Conservation (phyloP, 768 basidiomycete genomes). For the Lactarius hatsudake region DNA sequence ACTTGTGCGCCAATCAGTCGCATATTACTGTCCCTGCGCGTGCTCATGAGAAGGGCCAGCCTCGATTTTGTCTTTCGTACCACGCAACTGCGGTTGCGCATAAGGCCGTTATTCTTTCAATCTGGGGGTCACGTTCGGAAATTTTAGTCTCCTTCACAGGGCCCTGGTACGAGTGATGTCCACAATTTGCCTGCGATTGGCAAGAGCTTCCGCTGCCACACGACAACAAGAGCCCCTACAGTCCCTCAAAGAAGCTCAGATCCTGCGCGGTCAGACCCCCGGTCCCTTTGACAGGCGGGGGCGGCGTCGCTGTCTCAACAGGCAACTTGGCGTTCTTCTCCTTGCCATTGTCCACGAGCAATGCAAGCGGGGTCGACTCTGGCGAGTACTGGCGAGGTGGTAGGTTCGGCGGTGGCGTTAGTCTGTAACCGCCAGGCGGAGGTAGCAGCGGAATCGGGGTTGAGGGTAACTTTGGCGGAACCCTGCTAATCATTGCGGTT, state of each 20-base stretch:
- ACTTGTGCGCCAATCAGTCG: conserved; percentile 1
- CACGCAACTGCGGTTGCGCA: not conserved
- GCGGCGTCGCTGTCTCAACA: conserved; percentile 12
- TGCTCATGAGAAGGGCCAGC: not conserved
- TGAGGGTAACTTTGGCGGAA: not conserved
- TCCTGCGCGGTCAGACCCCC: conserved; percentile 79
- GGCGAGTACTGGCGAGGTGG: conserved; percentile 8
- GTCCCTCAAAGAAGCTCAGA: conserved; percentile 82
- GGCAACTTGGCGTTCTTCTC: conserved; percentile 16
- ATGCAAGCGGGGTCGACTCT: conserved; percentile 25
- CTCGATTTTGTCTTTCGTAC: not conserved
- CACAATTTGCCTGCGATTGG: not conserved
- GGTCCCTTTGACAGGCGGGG: conserved; percentile 28
- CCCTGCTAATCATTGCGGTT: not conserved
- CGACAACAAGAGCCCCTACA: conserved; percentile 35
- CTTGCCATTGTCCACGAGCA: conserved; percentile 5
- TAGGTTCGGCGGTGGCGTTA: not conserved
- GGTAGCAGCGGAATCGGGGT: conserved; percentile 18
- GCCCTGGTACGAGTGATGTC: not conserved
- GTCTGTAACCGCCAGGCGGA: conserved; percentile 12
- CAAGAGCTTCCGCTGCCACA: not conserved
- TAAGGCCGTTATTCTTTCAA: not conserved
- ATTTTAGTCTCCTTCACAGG: not conserved
- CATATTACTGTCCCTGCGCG: not conserved
- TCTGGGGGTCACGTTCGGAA: not conserved